Base-by-base conservation (phyloP, 2,329 filamentous ascomycete species). In the Fusarium buharicum region DNA sequence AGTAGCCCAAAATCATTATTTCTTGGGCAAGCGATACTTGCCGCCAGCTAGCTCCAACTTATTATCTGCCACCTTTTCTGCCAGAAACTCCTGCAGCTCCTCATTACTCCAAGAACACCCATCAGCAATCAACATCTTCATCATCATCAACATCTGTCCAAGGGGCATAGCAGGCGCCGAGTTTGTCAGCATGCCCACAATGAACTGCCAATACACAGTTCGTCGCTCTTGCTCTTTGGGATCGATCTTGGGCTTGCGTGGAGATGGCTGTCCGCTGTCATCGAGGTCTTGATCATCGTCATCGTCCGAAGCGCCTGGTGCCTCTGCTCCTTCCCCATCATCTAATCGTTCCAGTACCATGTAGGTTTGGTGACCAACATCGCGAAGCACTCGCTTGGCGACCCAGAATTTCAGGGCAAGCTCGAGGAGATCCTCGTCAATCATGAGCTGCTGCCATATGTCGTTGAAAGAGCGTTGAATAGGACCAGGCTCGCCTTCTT, bases 121-220 rank as follows among this genome's bases (percentile, higher is more conserved):
- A 12, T 92, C 92, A 0, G 91, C 86, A 48, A 97, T 87, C 55
- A 94, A 84, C 84, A 98, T 94, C 77, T 92, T 92, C 82, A 99
- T 84, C 92, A 98, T 97, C 89, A 93, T 96, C 9, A 88, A 84
- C 64, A 99, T 96, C 73, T 93, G 86, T 51, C 82, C 82, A 56
- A 93, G 79, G 46, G 91, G 89, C 91, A 97, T 95, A 24, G 90
- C 77, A 16, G 84, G 86, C 16, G 90, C 90, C 68, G 92, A 90
- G 75, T 97, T 97, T 60, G 92, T 97, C 76, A 99, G 79, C 95
- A 99, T 98, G 47, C 92, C 92, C 53, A 93, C 82, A 55, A 99
- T 93, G 74, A 97, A 98, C 70, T 93, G 90, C 86, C 91, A 92
- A 76, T 97, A 97, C 34, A 97, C 84, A 38, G 78, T 76, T 30